These are phyloP conservation scores for Leccinum ochraceum DNA, from an alignment of 768 basidiomycete genomes.

Conservation along the genomic window DNA sequence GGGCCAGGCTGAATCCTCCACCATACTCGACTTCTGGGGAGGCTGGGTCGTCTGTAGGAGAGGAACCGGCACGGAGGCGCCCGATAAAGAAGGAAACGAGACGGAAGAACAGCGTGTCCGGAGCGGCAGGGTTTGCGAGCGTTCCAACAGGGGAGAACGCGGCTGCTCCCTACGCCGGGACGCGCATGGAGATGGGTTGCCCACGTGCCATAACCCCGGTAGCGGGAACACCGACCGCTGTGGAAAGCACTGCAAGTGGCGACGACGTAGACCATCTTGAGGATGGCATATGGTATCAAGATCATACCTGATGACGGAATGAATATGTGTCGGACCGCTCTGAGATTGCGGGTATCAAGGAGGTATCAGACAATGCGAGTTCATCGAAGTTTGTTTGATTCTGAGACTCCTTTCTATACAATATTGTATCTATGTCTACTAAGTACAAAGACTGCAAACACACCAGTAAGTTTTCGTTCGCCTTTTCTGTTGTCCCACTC, in stretches of 20 bases:
- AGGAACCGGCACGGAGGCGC: not conserved
- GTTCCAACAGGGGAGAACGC: constrained; percentile 4
- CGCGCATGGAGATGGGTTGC: not conserved
- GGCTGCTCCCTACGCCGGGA: not conserved
- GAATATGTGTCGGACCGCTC: not conserved
- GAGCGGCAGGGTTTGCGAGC: constrained; percentile 7
- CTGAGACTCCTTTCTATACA: too few relatives aligned
- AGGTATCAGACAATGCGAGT: too few relatives aligned
- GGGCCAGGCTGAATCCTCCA: constrained; percentile 30
- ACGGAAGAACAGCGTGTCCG: constrained; percentile 9
- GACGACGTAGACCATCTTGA: not conserved
- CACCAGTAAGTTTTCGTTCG: too few relatives aligned
- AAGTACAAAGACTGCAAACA: too few relatives aligned
- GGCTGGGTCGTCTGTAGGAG: not conserved
- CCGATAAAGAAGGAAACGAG: constrained; percentile 7
- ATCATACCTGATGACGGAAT: not conserved
- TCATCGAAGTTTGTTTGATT: too few relatives aligned
- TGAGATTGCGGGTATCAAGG: constrained; percentile 15
- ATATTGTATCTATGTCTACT: too few relatives aligned
- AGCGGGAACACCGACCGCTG: not conserved
- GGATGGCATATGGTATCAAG: not conserved
- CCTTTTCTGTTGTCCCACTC: too few relatives aligned
- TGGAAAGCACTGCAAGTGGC: not conserved
- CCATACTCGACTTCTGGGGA: constrained; percentile 20
- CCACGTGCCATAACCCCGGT: not conserved